Evolutionary conservation across 768 basidiomycete species (phyloP).

Genomic region (Psilocybe sp.): DNA sequence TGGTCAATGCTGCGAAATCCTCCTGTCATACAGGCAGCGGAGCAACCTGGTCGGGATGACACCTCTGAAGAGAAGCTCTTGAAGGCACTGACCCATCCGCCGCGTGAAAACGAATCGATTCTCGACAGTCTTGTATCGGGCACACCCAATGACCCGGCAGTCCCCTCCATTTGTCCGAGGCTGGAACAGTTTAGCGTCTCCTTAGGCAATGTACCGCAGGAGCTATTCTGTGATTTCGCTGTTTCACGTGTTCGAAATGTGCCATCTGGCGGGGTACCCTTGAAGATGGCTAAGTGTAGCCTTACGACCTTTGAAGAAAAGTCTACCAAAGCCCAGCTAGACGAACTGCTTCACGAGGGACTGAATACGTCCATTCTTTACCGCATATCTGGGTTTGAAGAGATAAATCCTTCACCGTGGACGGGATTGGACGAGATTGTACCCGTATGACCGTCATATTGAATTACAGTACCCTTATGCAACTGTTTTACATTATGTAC

Average conservation of each 20-base stretch:
- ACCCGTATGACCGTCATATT: not conserved
- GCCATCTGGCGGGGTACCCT: constrained; percentile 11
- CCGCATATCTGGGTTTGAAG: constrained; percentile 20
- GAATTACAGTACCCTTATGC: not conserved
- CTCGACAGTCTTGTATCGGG: not conserved
- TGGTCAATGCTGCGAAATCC: constrained; percentile 16
- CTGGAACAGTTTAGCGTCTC: constrained; percentile 22
- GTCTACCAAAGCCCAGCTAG: constrained; percentile 13
- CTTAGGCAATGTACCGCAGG: constrained; percentile 24
- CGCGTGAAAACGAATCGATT: not conserved
- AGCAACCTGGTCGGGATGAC: constrained; percentile 5
- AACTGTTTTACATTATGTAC: too few species aligned
- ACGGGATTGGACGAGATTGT: constrained; percentile 20
- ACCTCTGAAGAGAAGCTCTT: constrained; percentile 20
- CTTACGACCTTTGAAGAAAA: constrained; percentile 23
- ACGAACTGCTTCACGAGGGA: constrained; percentile 16
- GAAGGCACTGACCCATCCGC: constrained; percentile 15
- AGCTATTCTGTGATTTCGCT: constrained; percentile 21
- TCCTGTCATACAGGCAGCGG: not conserved
- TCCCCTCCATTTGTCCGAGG: constrained; percentile 17
- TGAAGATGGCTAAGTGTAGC: constrained; percentile 22
- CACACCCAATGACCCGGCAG: not conserved
- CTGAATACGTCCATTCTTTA: constrained; percentile 20
- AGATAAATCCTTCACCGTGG: constrained; percentile 28
- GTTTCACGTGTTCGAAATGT: constrained; percentile 18